Base-by-base conservation (phyloP, 148 eudicot genomes). In the Chenopodium album region DNA sequence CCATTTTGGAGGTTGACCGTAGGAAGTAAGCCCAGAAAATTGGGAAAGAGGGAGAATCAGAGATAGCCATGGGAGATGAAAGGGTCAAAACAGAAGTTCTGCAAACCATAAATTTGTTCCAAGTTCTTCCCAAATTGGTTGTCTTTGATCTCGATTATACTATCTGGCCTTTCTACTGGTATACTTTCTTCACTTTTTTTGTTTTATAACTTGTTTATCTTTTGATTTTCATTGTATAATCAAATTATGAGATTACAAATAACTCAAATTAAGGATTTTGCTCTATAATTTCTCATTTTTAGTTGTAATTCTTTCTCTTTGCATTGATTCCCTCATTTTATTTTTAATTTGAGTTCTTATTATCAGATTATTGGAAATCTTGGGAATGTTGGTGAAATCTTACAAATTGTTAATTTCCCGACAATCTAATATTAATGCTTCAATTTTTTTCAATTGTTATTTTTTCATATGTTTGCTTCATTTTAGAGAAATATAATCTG, bases 131-230 rank as follows among this genome's bases (percentile, higher is more conserved):
- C 41, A 88, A 89, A 80, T 82, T 91, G 81, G 91, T 91, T 68
- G 92, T 91, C 85, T 91, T 91, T 82, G 92, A 91, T 88, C 94
- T 91, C 79, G 94, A 91, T 87, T 88, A 91, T 74, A 91, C 94
- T 75, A 86, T 91, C 62, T 91, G 94, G 94, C 94, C 94, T 86
- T 90, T 91, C 80, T 91, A 90, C 78, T 91, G 94, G 94, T 90
- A 83, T 4, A 20, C 26, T 59, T 63, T 74, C 41, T 12, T 41
- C 44, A 7, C 3, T 19, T 37, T n/a, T 78, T 41, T 4, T n/a
- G 4, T 28, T 20, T 4, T 17, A 26, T 10, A 23, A n/a, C 13
- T 65, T 65, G 3, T 9, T 65, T 26, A 37, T 41, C 16, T 9
- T 22, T 9, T 65, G 31, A n/a, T 26, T 46, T 48, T 48, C 34